Evolutionary conservation across 257 asterid species (phyloP).

Genomic region (Solanum appendiculatum): DNA sequence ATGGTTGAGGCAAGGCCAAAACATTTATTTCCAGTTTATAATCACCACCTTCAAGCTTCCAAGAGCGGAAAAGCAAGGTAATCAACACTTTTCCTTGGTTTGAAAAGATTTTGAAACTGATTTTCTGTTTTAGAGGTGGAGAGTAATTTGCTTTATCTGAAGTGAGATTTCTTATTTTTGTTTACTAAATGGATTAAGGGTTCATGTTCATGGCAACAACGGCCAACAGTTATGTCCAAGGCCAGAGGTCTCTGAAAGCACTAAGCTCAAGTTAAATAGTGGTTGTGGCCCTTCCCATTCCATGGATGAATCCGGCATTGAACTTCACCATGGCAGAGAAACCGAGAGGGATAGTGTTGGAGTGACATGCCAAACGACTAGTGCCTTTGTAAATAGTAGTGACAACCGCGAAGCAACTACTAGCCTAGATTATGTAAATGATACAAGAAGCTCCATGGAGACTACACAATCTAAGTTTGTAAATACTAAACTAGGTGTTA

Average conservation of each 20-base stretch:
- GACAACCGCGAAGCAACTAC: conserved; percentile 26
- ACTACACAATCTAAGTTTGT: conserved; percentile 31
- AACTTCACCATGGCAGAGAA: conserved; percentile 15
- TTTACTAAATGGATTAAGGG: not conserved
- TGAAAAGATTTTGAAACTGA: not conserved
- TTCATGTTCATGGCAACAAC: not conserved
- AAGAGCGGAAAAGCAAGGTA: conserved; percentile 50
- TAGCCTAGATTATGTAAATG: conserved; percentile 42
- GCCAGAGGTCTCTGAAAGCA: conserved; percentile 20
- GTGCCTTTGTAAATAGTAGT: conserved; percentile 39
- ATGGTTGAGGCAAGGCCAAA: conserved; percentile 57
- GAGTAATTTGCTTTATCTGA: not conserved
- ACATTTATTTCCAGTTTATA: conserved; percentile 58
- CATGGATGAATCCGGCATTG: conserved; percentile 17
- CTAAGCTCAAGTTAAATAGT: conserved; percentile 7
- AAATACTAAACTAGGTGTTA: conserved; percentile 33
- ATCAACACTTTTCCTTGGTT: not conserved
- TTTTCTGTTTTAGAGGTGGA: not conserved
- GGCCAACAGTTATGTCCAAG: conserved; percentile 24
- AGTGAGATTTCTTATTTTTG: not conserved
- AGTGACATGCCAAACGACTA: conserved; percentile 20
- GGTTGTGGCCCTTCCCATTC: conserved; percentile 29
- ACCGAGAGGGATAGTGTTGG: conserved; percentile 21
- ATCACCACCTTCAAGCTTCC: conserved; percentile 49
- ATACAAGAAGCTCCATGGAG: conserved; percentile 18